Conservation (phyloP, 192 early-diverging fungal genomes). For the Mortierella antarctica region DNA sequence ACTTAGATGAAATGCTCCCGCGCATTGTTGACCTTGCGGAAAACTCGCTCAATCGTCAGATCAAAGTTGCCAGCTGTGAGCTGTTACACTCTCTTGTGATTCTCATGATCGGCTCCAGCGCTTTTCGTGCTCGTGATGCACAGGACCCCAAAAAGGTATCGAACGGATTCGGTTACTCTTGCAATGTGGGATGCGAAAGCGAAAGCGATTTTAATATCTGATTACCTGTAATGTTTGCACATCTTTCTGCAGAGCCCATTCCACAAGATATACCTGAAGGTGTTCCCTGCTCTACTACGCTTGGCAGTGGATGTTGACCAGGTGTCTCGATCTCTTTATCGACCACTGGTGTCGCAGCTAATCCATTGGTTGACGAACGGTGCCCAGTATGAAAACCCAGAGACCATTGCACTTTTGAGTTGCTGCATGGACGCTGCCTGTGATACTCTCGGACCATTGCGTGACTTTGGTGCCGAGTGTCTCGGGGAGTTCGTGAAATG, state of each 20-base stretch:
- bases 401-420: slow-evolving; percentile 77
- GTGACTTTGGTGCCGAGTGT: slow-evolving; percentile 83
- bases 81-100: slow-evolving; percentile 76
- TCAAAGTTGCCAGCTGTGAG: slow-evolving; percentile 81
- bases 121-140: slow-evolving; percentile 59
- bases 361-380: slow-evolving; percentile 88
- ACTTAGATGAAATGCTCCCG: slow-evolving; percentile 78
- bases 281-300: slow-evolving; percentile 79
- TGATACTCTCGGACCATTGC: slow-evolving; percentile 59
- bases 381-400: slow-evolving; percentile 78
- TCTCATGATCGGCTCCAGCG: slow-evolving; percentile 80
- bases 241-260: slow-evolving; percentile 62
- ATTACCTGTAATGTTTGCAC: background rate
- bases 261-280: slow-evolving; percentile 67
- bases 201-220: background rate
- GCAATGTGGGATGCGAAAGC: background rate
- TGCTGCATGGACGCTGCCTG: slow-evolving; percentile 74
- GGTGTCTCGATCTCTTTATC: slow-evolving; percentile 75
- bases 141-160: slow-evolving; percentile 54
- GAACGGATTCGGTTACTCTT: background rate
- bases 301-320: slow-evolving; percentile 78
- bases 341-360: slow-evolving; percentile 70
- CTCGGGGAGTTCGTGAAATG: slow-evolving; percentile 79
- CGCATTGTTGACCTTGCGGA: slow-evolving; percentile 82
- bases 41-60: slow-evolving; percentile 75